Evolutionary conservation across 495 filamentous ascomycete genomes (phyloP), one percentile per base, ranked within the genome.

Genomic region (Lasiosphaeria hispida): DNA sequence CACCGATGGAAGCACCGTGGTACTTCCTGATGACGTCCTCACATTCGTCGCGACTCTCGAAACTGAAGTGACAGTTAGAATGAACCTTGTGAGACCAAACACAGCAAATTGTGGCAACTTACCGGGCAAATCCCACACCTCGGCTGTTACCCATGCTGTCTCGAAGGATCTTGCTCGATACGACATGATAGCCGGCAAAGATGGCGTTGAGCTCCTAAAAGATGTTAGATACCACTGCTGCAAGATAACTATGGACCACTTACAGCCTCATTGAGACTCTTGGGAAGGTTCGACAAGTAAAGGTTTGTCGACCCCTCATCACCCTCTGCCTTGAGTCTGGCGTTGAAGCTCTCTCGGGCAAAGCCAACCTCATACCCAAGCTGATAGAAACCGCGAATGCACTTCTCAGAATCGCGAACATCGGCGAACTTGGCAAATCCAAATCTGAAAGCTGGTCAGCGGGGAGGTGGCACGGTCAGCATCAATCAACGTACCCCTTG

Each of bases 81-180:
- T n/a, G 14, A 17, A 5, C 23, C 23, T 5, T 39, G 18, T 6
- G 23, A 7, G 11, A 34, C 33, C 49, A 3, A 42, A 3, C 13
- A 1, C 1, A 36, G 23, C 23, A 35, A 35, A 39, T 57, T 37
- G 66, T 37, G 35, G 14, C 17, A n/a, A 75, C 81, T 70, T 73
- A 96, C 93, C 93, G 85, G 68, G 94, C 95, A 75, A 99, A 99
- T 23, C 94, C 94, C 59, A 99, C 94, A 69, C 95, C 93, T 67
- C 95, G 93, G 72, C 93, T 96, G 57, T 92, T 87, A 53, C 91
- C 94, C 61, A 90, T 86, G 59, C 82, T 81, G 70, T 97, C 91
- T 45, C 92, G 89, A 57, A 96, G 87, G 63, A 99, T 95, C 73
- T 95, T 91, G 79, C 89, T 88, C 0, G 93, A 97, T 42, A 90